phyloP scores from a whole-genome alignment of 225 moss, liverwort and hornwort genomes.

The Pseudisothecium myosuroides region DNA sequence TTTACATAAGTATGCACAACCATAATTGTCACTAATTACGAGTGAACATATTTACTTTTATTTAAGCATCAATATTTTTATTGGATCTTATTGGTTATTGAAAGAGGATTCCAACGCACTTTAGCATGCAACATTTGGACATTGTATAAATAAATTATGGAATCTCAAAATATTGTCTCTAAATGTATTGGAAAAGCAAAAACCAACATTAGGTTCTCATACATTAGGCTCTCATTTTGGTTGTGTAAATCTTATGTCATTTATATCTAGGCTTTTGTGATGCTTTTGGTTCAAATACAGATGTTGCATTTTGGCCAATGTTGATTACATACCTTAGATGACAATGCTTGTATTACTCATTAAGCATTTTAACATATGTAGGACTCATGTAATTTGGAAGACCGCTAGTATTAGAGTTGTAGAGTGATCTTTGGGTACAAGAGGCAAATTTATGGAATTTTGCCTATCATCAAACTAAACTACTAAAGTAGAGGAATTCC shows the following conservation, averaged over 20 bases:
- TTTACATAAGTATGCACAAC: fast-evolving
- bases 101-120: neutral
- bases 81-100: too few relatives aligned
- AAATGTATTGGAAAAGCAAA: fast-evolving
- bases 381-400: too few relatives aligned
- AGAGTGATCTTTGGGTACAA: too few relatives aligned
- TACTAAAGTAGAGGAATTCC: too few relatives aligned
- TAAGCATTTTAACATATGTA: too few relatives aligned
- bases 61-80: neutral
- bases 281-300: too few relatives aligned
- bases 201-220: neutral
- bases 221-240: neutral
- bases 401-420: too few relatives aligned
- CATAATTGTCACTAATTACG: neutral
- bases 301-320: too few relatives aligned
- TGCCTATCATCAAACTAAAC: too few relatives aligned
- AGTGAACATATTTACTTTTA: neutral
- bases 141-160: neutral
- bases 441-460: too few relatives aligned
- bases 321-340: too few relatives aligned
- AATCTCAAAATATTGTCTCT: neutral
- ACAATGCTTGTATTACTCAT: too few relatives aligned
- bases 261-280: neutral
- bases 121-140: neutral
- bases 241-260: neutral